Percentiles rank a stretch among this genome's conserved stretches.
These are phyloP conservation scores for Acacia confusa DNA, from an alignment of 306 rosid genomes.

Conservation along the genomic window DNA sequence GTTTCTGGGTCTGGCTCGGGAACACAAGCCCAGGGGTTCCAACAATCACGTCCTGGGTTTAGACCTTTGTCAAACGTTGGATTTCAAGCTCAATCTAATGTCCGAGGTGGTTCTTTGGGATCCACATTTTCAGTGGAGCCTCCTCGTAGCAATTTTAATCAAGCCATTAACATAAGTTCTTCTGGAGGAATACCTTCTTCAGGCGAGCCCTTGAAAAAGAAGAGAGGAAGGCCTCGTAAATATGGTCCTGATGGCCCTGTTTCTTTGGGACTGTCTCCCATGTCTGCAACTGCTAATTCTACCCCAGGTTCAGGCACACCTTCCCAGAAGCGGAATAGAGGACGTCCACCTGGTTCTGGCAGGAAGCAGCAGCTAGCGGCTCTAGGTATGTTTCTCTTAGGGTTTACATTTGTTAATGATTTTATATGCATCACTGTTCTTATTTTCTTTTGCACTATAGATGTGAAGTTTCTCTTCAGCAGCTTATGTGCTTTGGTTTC, in stretches of 20 bases:
- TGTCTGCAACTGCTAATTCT: slow-evolving; percentile 59
- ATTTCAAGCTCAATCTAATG: slow-evolving; percentile 64
- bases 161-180: slow-evolving; percentile 44
- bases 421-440: slow-evolving; percentile 11
- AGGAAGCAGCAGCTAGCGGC: slow-evolving; percentile 86
- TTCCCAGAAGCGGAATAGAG: slow-evolving; percentile 57
- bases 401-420: slow-evolving; percentile 13
- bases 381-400: slow-evolving; percentile 54
- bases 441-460: not conserved
- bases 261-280: slow-evolving; percentile 72
- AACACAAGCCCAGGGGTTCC: slow-evolving; percentile 59
- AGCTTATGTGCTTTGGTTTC: slow-evolving; percentile 1
- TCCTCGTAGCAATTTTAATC: slow-evolving; percentile 57
- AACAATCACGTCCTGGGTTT: slow-evolving; percentile 69
- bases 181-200: slow-evolving; percentile 56
- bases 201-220: slow-evolving; percentile 80
- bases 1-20: slow-evolving; percentile 70
- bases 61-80: slow-evolving; percentile 61
- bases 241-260: slow-evolving; percentile 83
- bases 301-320: slow-evolving; percentile 52
- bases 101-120: slow-evolving; percentile 51
- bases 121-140: slow-evolving; percentile 62
- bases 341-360: slow-evolving; percentile 92
- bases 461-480: not conserved
- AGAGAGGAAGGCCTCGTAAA: slow-evolving; percentile 95